Evolutionary conservation across 805 yeast species (phyloP).

Genomic region (Lipomyces oligophaga): DNA sequence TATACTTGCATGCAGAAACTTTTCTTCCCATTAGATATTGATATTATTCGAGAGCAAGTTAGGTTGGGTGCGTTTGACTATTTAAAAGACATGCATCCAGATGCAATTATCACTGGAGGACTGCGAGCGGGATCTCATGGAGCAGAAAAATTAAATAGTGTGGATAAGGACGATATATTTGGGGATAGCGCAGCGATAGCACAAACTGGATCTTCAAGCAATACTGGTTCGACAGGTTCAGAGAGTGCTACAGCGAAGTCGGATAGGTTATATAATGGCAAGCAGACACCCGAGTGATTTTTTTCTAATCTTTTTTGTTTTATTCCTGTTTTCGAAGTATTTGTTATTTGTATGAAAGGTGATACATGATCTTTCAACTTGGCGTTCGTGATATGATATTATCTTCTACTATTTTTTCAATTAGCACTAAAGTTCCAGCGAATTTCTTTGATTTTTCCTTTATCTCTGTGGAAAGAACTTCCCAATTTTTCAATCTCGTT

Average conservation of each 20-base stretch:
- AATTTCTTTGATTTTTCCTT: too few species aligned
- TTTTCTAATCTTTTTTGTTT: not conserved
- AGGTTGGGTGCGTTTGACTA: constrained; percentile 48
- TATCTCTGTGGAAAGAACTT: too few species aligned
- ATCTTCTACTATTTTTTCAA: too few species aligned
- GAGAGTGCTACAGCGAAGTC: constrained; percentile 9
- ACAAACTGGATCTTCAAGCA: not conserved
- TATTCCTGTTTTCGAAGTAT: not conserved
- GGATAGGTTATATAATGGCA: constrained; percentile 17
- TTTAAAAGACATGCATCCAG: constrained; percentile 21
- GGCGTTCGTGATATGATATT: too few species aligned
- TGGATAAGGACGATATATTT: not conserved
- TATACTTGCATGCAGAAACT: constrained; percentile 49
- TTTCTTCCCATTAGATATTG: constrained; percentile 63
- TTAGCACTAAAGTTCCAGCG: too few species aligned
- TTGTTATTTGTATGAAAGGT: not conserved
- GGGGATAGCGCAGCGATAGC: not conserved
- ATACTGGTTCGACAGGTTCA: constrained; percentile 4
- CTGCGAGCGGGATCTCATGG: not conserved
- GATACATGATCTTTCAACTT: too few species aligned
- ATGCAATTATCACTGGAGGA: constrained; percentile 7
- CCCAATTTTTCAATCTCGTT: too few species aligned
- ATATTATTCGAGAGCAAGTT: constrained; percentile 63
- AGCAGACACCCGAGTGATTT: constrained; percentile 5
- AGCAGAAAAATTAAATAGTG: not conserved